A percentile compares a stretch with the other conserved stretches of the same genome.
Evolutionary conservation across 805 yeast species (phyloP).

Genomic region (Candida anglica): DNA sequence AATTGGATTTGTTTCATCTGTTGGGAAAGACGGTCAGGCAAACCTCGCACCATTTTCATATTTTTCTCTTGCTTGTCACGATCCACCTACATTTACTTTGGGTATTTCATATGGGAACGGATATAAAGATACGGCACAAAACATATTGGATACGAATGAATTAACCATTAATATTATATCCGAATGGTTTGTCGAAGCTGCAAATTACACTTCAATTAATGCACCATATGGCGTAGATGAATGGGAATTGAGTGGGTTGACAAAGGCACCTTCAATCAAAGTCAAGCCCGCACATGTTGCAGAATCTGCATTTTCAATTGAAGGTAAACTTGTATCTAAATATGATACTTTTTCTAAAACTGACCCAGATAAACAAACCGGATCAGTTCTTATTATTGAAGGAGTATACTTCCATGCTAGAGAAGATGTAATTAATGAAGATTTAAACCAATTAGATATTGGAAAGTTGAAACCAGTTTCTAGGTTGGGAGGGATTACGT

Average conservation of each 20-base stretch:
- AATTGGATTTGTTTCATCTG: constrained; percentile 53
- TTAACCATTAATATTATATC: constrained; percentile 53
- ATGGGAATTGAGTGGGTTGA: constrained; percentile 53
- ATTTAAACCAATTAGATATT: constrained; percentile 36
- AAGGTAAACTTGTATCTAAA: constrained; percentile 43
- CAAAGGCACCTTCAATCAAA: constrained; percentile 37
- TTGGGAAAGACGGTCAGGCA: constrained; percentile 34
- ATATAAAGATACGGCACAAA: constrained; percentile 48
- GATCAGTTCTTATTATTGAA: constrained; percentile 44
- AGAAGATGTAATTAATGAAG: constrained; percentile 48
- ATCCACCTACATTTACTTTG: constrained; percentile 57
- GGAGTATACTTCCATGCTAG: constrained; percentile 56
- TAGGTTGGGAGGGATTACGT: constrained; percentile 47
- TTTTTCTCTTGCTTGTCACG: constrained; percentile 42
- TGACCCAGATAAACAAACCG: constrained; percentile 30
- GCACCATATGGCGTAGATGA: constrained; percentile 51
- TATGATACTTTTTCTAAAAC: constrained; percentile 43
- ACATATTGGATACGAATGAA: constrained; percentile 49
- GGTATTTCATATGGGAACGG: constrained; percentile 41
- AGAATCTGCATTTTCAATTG: constrained; percentile 58
- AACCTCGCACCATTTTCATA: constrained; percentile 64
- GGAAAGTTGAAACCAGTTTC: constrained; percentile 49
- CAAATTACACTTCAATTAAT: constrained; percentile 45
- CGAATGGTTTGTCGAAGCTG: constrained; percentile 66
- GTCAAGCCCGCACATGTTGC: constrained; percentile 58